phyloP scores from a whole-genome alignment of 179 eudicot genomes.

The Nepenthes alata region DNA sequence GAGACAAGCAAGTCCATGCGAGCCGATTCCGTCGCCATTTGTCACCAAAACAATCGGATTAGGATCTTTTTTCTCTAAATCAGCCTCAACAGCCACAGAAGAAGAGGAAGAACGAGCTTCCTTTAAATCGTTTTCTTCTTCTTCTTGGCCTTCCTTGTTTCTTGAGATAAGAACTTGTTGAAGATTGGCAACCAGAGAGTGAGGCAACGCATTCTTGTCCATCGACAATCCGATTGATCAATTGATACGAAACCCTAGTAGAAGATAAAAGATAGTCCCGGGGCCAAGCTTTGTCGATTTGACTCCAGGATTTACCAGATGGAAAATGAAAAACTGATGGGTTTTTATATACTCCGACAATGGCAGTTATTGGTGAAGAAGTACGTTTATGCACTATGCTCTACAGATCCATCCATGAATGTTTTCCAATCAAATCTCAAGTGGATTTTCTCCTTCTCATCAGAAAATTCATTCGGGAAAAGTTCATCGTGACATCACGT shows the following conservation, averaged over 20 bases:
- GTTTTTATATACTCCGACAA: no score
- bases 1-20: slow-evolving; percentile 49
- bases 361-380: no score
- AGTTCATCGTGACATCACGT: no score
- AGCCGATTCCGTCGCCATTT: slow-evolving; percentile 69
- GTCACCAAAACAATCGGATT: slow-evolving; percentile 70
- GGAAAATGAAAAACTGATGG: no score
- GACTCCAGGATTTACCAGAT: no score
- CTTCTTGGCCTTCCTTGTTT: slow-evolving; percentile 15
- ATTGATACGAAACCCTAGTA: slow-evolving; percentile 2
- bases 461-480: no score
- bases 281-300: no score
- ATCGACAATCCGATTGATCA: slow-evolving; percentile 13
- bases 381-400: no score
- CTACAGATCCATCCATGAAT: no score
- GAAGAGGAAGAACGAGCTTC: slow-evolving; percentile 10
- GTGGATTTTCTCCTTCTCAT: no score
- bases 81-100: slow-evolving; percentile 11
- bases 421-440: no score
- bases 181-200: slow-evolving; percentile 55
- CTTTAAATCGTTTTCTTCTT: slow-evolving; percentile 14
- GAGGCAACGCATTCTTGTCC: slow-evolving; percentile 38
- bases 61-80: slow-evolving; percentile 11
- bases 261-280: neutral
- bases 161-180: slow-evolving; percentile 41